Conservation (phyloP, 352 stramenopile genomes). For the Globisporangium takayamanum region DNA sequence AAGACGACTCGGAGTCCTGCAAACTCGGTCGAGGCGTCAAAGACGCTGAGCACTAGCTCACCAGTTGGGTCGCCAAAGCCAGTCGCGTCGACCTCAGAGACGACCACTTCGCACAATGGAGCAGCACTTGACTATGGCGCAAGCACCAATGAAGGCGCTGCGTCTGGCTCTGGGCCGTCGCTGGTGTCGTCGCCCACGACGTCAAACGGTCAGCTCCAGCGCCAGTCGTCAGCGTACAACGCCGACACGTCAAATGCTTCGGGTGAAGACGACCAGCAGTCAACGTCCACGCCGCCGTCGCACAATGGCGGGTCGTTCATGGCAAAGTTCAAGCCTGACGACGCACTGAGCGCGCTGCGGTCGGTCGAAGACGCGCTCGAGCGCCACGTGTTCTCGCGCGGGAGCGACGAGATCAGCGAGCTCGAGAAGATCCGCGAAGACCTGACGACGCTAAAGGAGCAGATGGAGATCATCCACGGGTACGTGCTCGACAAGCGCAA, state of each 20-base stretch:
- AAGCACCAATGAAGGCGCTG: not conserved
- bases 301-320: conserved; percentile 30
- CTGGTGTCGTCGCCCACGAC: conserved; percentile 7
- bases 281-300: conserved; percentile 31
- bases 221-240: conserved; percentile 10
- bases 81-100: too few species aligned
- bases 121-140: not conserved
- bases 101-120: too few species aligned
- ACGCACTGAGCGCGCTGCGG: conserved; percentile 42
- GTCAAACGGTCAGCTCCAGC: conserved; percentile 9
- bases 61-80: not conserved
- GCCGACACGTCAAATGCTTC: conserved; percentile 10
- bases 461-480: conserved; percentile 61
- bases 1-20: conserved; percentile 5
- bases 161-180: not conserved
- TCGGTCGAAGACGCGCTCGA: conserved; percentile 52
- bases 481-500: conserved; percentile 60
- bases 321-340: conserved; percentile 55
- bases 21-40: not conserved
- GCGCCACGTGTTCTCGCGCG: conserved; percentile 40
- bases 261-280: conserved; percentile 41
- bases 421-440: conserved; percentile 33
- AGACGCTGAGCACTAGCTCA: not conserved
- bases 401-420: conserved; percentile 18
- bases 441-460: conserved; percentile 55